These are phyloP conservation scores for Amylocystis lapponica DNA, from an alignment of 768 basidiomycete genomes.

Conservation along the genomic window DNA sequence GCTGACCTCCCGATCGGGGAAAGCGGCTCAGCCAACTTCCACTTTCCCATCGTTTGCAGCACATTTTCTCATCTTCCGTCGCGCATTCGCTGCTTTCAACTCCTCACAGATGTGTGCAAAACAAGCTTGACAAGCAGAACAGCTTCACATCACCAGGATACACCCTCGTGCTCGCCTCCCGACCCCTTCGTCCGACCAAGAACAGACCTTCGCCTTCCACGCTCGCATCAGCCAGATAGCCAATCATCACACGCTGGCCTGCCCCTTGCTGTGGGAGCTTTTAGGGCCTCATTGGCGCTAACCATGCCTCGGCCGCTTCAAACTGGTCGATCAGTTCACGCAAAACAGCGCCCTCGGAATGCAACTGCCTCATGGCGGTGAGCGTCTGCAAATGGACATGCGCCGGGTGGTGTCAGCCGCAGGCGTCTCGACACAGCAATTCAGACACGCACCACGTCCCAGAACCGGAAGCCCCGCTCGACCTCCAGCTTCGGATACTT, in stretches of 20 bases:
- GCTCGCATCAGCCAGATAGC: slow-evolving; percentile 7
- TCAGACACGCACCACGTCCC: slow-evolving; percentile 79
- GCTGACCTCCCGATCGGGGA: neutral
- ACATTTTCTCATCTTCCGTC: neutral
- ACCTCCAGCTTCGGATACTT: slow-evolving; percentile 85
- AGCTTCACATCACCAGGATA: neutral
- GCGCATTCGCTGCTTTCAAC: neutral
- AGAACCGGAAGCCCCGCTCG: slow-evolving; percentile 95
- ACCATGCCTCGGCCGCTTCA: slow-evolving; percentile 92
- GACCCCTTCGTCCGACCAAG: slow-evolving; percentile 4
- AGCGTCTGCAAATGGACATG: slow-evolving; percentile 49
- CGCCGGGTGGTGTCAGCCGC: neutral
- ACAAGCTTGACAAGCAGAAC: no score
- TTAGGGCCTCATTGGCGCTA: slow-evolving; percentile 87
- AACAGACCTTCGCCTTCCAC: slow-evolving; percentile 4
- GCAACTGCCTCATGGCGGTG: slow-evolving; percentile 84
- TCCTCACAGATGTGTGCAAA: neutral
- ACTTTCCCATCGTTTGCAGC: neutral
- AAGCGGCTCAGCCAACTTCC: neutral
- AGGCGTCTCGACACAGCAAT: neutral
- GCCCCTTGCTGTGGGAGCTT: slow-evolving; percentile 9
- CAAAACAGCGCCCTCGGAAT: slow-evolving; percentile 74
- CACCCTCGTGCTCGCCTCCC: slow-evolving; percentile 4
- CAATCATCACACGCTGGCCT: slow-evolving; percentile 5
- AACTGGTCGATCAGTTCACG: slow-evolving; percentile 92